phyloP scores from a whole-genome alignment of 495 filamentous ascomycete species.

The Hyaloscypha hepaticicola region DNA sequence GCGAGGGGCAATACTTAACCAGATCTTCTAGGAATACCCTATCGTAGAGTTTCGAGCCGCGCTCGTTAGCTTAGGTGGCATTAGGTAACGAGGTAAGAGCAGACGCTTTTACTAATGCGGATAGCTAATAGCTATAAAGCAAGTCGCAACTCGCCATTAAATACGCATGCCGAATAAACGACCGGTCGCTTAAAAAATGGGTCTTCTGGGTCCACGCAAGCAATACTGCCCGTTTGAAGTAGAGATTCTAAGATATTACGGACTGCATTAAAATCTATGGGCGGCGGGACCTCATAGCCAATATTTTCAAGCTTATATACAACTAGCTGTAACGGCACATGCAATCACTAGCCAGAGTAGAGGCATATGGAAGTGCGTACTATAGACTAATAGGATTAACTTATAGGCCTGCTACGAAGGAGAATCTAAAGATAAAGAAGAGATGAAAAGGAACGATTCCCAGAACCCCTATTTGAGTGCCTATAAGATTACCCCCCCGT shows the following conservation, averaged over 20 bases:
- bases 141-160: conserved; percentile 29
- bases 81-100: conserved; percentile 25
- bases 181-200: conserved; percentile 41
- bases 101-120: neutral
- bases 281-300: conserved; percentile 36
- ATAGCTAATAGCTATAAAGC: conserved; percentile 17
- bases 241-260: conserved; percentile 40
- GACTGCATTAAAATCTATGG: conserved; percentile 35
- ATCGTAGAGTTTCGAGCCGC: conserved; percentile 20
- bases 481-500: too few relatives aligned
- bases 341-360: too few relatives aligned
- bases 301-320: conserved; percentile 40
- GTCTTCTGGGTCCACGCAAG: conserved; percentile 51
- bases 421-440: too few relatives aligned
- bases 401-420: too few relatives aligned
- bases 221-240: conserved; percentile 36
- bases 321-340: too few relatives aligned
- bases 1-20: conserved; percentile 28
- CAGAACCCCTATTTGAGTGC: too few relatives aligned
- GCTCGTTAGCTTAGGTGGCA: conserved; percentile 29
- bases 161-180: conserved; percentile 35
- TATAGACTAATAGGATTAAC: too few relatives aligned
- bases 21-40: conserved; percentile 27
- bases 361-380: too few relatives aligned
- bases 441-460: too few relatives aligned